Evolutionary conservation across 345 rosid species (phyloP).

Genomic region (Sapria himalayana): DNA sequence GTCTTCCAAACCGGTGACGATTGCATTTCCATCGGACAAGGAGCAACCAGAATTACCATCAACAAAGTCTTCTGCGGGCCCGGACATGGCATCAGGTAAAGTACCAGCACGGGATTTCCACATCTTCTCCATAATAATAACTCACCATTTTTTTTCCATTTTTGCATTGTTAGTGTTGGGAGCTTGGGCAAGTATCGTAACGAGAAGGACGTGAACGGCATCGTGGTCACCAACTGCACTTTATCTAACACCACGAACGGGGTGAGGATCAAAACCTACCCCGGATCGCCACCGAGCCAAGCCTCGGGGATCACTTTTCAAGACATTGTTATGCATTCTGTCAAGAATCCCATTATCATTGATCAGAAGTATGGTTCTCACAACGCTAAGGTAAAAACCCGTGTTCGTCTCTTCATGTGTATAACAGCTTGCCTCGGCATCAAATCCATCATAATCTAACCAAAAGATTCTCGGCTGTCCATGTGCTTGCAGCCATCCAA

Average conservation of each 20-base stretch:
- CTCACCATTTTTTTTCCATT: background rate
- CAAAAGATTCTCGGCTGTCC: background rate
- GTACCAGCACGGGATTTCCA: too few relatives aligned
- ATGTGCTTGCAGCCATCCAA: conserved; percentile 11
- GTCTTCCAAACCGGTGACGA: conserved; percentile 29
- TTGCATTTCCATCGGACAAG: conserved; percentile 23
- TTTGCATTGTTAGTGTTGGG: conserved; percentile 14
- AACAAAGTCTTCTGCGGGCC: conserved; percentile 21
- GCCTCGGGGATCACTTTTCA: conserved; percentile 16
- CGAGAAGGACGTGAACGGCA: conserved; percentile 16
- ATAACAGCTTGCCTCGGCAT: background rate
- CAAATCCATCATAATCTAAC: too few relatives aligned
- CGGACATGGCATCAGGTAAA: conserved; percentile 31
- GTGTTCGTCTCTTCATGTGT: too few relatives aligned
- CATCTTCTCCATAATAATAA: background rate
- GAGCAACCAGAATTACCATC: conserved; percentile 9
- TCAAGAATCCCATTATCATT: conserved; percentile 18
- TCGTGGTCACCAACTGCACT: conserved; percentile 16
- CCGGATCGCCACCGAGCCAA: conserved; percentile 5
- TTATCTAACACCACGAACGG: conserved; percentile 16
- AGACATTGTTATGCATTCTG: conserved; percentile 15
- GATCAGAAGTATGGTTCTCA: conserved; percentile 19
- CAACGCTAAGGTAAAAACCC: background rate
- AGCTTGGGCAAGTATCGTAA: conserved; percentile 18
- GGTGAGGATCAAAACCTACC: conserved; percentile 19